Evolutionary conservation across 345 rosid genomes (phyloP).

Genomic region (Mangifera indica): DNA sequence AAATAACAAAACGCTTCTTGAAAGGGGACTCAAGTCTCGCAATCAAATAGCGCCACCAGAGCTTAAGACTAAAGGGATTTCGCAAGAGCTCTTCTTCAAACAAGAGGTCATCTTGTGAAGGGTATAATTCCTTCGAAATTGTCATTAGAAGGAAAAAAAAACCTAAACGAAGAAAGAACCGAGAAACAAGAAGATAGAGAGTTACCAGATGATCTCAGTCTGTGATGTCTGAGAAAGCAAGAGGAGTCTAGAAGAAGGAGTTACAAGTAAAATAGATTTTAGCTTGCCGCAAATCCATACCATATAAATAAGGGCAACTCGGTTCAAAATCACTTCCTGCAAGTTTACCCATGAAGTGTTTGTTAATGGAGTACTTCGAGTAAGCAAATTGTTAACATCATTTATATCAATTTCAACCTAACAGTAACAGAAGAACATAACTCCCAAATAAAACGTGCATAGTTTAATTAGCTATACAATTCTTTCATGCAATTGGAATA

Average conservation of each 20-base stretch:
- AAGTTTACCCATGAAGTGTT: too few species aligned
- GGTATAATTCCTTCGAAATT: constrained; percentile 73
- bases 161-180: background rate
- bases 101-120: constrained; percentile 75
- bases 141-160: constrained; percentile 43
- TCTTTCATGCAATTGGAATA: too few species aligned
- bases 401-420: background rate
- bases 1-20: constrained; percentile 66
- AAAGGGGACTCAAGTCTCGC: constrained; percentile 70
- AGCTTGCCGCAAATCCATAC: too few species aligned
- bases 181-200: too few species aligned
- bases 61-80: constrained; percentile 78
- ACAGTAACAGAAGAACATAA: background rate
- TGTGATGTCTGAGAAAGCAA: too few species aligned
- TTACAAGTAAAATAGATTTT: too few species aligned
- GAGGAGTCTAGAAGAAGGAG: too few species aligned
- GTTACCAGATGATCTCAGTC: too few species aligned
- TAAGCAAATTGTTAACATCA: background rate
- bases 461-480: background rate
- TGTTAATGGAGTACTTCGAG: too few species aligned
- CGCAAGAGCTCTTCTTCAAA: constrained; percentile 89
- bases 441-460: background rate
- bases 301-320: too few species aligned
- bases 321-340: too few species aligned
- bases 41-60: constrained; percentile 92